Percentiles rank a stretch among this genome's conserved stretches.
Evolutionary conservation across 441 rosid species (phyloP).

Genomic region (Dalechampia spathulata): DNA sequence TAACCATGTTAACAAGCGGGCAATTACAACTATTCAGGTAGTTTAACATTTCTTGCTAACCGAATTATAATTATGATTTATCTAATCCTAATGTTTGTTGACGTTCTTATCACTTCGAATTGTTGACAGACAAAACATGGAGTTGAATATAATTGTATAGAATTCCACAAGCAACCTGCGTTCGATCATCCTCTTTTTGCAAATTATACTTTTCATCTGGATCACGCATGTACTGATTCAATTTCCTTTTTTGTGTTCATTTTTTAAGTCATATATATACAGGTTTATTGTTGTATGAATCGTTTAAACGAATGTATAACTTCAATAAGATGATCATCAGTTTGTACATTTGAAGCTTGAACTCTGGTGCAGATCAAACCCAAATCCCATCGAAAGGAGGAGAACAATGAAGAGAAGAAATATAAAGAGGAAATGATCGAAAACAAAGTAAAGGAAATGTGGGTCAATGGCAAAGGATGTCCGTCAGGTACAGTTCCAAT

Average conservation of each 20-base stretch:
- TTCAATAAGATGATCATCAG: too few species aligned
- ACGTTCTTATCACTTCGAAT: too few species aligned
- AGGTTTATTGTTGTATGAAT: too few species aligned
- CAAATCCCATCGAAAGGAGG: too few species aligned
- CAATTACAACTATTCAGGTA: not conserved
- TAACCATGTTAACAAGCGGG: not conserved
- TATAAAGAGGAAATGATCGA: too few species aligned
- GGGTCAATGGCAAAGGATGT: constrained; percentile 8
- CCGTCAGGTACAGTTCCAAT: constrained; percentile 21
- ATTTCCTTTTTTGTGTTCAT: not conserved
- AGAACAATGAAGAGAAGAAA: not conserved
- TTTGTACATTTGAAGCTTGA: too few species aligned
- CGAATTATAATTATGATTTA: too few species aligned
- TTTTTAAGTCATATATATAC: not conserved
- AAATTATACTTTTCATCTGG: constrained; percentile 10
- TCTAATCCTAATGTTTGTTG: too few species aligned
- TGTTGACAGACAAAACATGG: constrained; percentile 14
- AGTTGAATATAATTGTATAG: constrained; percentile 15
- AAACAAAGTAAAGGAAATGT: not conserved
- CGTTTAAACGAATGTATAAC: too few species aligned
- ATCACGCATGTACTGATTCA: not conserved
- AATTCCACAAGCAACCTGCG: constrained; percentile 22
- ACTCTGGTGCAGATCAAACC: too few species aligned
- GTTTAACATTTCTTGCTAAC: too few species aligned
- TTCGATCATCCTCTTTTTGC: constrained; percentile 22